These are phyloP conservation scores for Ascoidea asiatica DNA, from an alignment of 805 yeast species.

Conservation along the genomic window DNA sequence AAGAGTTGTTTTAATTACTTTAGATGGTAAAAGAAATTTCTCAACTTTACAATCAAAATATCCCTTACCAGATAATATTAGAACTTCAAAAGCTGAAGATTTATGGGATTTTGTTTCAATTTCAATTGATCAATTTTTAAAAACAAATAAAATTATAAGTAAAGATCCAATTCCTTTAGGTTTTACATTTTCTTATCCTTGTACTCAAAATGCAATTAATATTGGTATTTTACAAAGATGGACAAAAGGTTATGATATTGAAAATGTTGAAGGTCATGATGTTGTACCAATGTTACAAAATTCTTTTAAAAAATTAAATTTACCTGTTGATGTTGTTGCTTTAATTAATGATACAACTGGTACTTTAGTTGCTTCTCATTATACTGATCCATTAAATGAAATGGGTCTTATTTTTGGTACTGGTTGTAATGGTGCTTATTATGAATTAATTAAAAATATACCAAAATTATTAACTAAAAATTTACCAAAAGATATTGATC, in stretches of 20 bases:
- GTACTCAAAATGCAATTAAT: slow-evolving; percentile 70
- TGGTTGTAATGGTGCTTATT: slow-evolving; percentile 95
- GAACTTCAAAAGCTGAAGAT: slow-evolving; percentile 67
- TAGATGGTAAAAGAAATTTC: slow-evolving; percentile 74
- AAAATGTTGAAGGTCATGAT: slow-evolving; percentile 85
- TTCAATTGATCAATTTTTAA: slow-evolving; percentile 57
- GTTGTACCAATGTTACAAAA: slow-evolving; percentile 84
- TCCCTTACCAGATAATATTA: slow-evolving; percentile 60
- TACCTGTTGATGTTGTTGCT: slow-evolving; percentile 82
- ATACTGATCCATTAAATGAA: slow-evolving; percentile 75
- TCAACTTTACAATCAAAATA: slow-evolving; percentile 81
- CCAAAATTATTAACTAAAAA: slow-evolving; percentile 66
- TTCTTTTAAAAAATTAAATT: slow-evolving; percentile 46
- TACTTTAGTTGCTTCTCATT: slow-evolving; percentile 89
- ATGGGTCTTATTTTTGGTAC: slow-evolving; percentile 97
- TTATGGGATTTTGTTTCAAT: slow-evolving; percentile 82
- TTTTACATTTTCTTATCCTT: slow-evolving; percentile 91
- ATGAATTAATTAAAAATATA: slow-evolving; percentile 56
- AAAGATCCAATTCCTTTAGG: slow-evolving; percentile 62
- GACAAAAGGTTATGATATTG: slow-evolving; percentile 96
- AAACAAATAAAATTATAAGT: slow-evolving; percentile 14
- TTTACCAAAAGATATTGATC: slow-evolving; percentile 45
- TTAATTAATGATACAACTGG: slow-evolving; percentile 96
- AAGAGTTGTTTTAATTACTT: slow-evolving; percentile 78
- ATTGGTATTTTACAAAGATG: slow-evolving; percentile 84